Conservation (phyloP, 805 yeast genomes). For the Yamadazyma akitaensis region DNA sequence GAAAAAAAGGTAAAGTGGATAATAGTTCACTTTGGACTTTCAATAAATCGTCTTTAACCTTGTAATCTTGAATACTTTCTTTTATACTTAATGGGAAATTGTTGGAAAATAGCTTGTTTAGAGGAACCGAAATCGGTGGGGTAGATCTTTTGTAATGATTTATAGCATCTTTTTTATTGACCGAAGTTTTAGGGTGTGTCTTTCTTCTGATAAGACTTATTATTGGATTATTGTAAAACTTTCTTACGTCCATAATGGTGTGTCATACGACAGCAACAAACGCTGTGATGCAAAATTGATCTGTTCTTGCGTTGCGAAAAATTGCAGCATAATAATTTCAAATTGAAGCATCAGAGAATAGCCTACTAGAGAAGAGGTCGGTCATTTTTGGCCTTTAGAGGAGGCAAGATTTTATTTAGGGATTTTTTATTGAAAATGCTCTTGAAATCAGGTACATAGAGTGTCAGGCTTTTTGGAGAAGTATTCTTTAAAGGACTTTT, state of each 20-base stretch:
- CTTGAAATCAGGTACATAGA: too few species aligned
- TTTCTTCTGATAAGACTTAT: not conserved
- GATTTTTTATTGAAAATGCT: too few species aligned
- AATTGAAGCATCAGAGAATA: not conserved
- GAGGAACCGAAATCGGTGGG: conserved; percentile 66
- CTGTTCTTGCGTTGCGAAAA: not conserved
- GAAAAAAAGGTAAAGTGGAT: conserved; percentile 45
- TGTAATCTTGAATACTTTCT: conserved; percentile 55
- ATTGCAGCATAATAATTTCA: not conserved
- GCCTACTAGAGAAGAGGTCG: not conserved
- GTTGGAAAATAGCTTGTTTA: conserved; percentile 48
- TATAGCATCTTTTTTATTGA: conserved; percentile 1
- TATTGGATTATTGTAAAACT: conserved; percentile 5
- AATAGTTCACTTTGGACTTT: conserved; percentile 47
- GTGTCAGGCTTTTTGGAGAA: too few species aligned
- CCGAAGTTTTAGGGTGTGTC: not conserved
- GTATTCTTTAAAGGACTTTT: too few species aligned
- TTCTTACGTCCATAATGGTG: conserved; percentile 5
- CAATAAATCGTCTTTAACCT: conserved; percentile 33
- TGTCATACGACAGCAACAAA: conserved; percentile 1
- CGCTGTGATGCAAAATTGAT: not conserved
- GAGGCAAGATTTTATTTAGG: too few species aligned
- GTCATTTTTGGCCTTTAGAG: too few species aligned
- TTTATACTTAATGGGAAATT: conserved; percentile 55
- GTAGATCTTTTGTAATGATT: conserved; percentile 48